Evolutionary conservation across 306 rosid species (phyloP).

Genomic region (Albizia julibrissin): DNA sequence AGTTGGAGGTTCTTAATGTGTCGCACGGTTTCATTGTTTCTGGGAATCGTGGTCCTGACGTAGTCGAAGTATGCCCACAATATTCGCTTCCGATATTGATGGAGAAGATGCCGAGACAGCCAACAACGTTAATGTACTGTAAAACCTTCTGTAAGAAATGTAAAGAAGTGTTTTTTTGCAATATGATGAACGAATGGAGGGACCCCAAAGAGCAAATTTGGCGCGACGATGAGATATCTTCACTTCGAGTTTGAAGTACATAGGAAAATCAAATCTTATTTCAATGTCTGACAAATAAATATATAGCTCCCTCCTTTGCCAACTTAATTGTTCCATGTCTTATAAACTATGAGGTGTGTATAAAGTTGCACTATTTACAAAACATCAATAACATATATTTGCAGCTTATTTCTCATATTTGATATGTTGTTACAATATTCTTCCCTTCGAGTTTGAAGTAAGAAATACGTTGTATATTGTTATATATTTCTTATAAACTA

Average conservation of each 20-base stretch:
- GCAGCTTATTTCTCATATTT: background rate
- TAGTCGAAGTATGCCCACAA: background rate
- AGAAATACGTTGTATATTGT: background rate
- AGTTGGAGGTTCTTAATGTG: constrained; percentile 9
- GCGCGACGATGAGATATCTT: background rate
- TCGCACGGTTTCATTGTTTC: background rate
- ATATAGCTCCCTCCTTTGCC: too few relatives aligned
- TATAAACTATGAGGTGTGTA: background rate
- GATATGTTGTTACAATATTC: background rate
- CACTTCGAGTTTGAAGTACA: background rate
- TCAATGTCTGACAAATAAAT: background rate
- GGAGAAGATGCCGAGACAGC: background rate
- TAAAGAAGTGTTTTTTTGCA: background rate
- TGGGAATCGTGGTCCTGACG: background rate
- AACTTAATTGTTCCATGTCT: background rate
- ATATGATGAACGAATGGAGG: background rate
- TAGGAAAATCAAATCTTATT: background rate
- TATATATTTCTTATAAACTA: too few relatives aligned
- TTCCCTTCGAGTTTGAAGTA: background rate
- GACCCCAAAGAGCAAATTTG: background rate
- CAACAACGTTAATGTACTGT: background rate
- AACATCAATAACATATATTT: background rate
- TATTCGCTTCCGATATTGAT: background rate
- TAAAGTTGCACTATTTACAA: background rate
- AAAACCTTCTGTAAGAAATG: background rate